Evolutionary conservation across 1,284 basidiomycete species (phyloP).

Genomic region (Irpex sp.): DNA sequence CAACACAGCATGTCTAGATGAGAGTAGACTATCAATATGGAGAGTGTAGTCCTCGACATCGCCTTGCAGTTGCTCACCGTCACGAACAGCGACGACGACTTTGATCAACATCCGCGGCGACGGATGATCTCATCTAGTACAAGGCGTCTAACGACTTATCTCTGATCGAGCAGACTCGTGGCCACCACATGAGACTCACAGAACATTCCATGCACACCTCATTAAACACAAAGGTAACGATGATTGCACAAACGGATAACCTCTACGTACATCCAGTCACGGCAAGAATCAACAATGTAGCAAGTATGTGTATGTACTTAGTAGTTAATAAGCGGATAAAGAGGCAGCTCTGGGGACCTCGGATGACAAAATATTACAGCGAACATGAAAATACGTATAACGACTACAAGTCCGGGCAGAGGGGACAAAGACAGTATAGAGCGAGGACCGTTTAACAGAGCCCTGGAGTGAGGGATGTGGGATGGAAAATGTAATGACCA

Average conservation of each 20-base stretch:
- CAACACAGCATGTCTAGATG: background rate
- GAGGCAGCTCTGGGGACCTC: background rate
- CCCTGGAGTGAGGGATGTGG: background rate
- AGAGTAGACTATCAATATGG: background rate
- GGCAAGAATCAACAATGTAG: background rate
- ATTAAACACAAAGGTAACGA: background rate
- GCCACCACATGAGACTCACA: background rate
- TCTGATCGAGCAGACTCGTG: background rate
- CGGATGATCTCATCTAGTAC: background rate
- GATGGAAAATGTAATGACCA: background rate
- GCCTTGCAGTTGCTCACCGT: background rate
- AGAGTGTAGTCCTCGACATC: background rate
- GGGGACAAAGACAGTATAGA: background rate
- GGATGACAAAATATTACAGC: background rate
- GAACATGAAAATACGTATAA: conserved; percentile 1
- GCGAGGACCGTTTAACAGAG: background rate
- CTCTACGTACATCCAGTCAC: too few relatives aligned
- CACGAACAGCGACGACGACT: background rate
- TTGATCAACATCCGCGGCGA: background rate
- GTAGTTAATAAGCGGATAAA: too few relatives aligned
- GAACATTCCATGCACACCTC: too few relatives aligned
- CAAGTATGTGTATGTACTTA: too few relatives aligned
- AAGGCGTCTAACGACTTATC: background rate
- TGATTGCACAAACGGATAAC: background rate
- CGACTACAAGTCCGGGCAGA: background rate